Percentiles rank a stretch among this genome's conserved stretches.
Evolutionary conservation across 352 stramenopile species (phyloP).

Genomic region (Pythium insidiosum): DNA sequence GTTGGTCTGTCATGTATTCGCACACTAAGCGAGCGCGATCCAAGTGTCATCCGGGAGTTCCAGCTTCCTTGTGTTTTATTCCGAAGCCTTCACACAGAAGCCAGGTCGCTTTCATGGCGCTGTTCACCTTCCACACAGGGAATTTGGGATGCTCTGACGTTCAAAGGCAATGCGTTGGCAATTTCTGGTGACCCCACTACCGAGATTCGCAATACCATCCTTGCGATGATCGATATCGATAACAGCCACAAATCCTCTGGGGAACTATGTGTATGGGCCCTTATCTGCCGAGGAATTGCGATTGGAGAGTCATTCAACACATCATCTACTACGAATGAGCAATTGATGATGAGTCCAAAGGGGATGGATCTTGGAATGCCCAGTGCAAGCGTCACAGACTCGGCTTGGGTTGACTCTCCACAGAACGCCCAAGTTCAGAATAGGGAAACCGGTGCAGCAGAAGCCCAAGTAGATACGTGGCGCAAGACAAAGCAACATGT

Average conservation of each 20-base stretch:
- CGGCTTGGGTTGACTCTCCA: not conserved
- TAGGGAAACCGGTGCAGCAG: conserved; percentile 11
- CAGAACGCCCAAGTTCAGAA: conserved; percentile 18
- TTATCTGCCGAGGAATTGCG: conserved; percentile 73
- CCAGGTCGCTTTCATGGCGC: conserved; percentile 44
- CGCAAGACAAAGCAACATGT: conserved; percentile 60
- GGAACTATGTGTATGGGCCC: conserved; percentile 59
- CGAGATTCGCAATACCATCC: conserved; percentile 46
- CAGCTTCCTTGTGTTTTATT: conserved; percentile 69
- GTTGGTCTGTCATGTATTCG: conserved; percentile 67
- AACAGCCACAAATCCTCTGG: conserved; percentile 27
- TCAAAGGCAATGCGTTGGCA: conserved; percentile 17
- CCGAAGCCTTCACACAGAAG: conserved; percentile 67
- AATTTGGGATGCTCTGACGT: conserved; percentile 59
- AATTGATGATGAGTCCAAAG: conserved; percentile 73
- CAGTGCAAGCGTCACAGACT: conserved; percentile 3
- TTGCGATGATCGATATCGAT: conserved; percentile 67
- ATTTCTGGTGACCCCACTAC: conserved; percentile 26
- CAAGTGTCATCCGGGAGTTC: conserved; percentile 44
- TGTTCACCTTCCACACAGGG: conserved; percentile 60
- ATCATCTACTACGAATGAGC: conserved; percentile 10
- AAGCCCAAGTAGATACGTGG: conserved; percentile 61
- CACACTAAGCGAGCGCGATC: conserved; percentile 71
- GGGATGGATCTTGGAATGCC: conserved; percentile 12
- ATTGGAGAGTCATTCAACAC: conserved; percentile 33